phyloP scores from a whole-genome alignment of 2,329 filamentous ascomycete genomes.

The Sclerotinia trifoliorum region DNA sequence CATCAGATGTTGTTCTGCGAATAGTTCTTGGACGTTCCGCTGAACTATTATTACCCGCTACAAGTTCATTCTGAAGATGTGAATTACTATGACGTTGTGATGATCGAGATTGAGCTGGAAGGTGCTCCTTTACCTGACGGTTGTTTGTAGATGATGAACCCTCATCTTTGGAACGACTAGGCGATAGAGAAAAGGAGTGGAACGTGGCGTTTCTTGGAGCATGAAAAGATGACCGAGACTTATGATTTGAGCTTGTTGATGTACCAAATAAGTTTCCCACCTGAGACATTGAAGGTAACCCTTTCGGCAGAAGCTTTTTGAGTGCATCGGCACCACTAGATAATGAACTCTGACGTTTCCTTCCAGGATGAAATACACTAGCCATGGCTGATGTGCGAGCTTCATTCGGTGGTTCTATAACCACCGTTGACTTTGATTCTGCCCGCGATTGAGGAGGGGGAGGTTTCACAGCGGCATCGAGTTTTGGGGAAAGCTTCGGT shows the following conservation, averaged over 20 bases:
- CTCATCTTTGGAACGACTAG: slow-evolving; percentile 12
- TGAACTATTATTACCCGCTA: slow-evolving; percentile 10
- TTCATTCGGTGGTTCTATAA: slow-evolving; percentile 34
- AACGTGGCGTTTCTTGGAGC: slow-evolving; percentile 16
- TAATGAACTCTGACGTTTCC: slow-evolving; percentile 48
- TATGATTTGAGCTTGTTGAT: slow-evolving; percentile 30
- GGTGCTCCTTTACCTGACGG: neutral
- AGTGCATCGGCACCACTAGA: slow-evolving; percentile 58
- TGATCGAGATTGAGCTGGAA: neutral
- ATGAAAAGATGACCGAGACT: slow-evolving; percentile 23
- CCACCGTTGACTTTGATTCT: slow-evolving; percentile 43
- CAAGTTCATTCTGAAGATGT: slow-evolving; percentile 20
- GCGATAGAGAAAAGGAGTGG: slow-evolving; percentile 7
- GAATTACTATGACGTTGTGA: slow-evolving; percentile 25
- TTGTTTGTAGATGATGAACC: neutral
- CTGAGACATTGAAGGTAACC: slow-evolving; percentile 49
- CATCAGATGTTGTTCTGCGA: slow-evolving; percentile 68
- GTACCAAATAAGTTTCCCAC: slow-evolving; percentile 37
- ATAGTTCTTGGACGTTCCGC: slow-evolving; percentile 40
- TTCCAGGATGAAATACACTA: slow-evolving; percentile 47
- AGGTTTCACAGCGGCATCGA: slow-evolving; percentile 15
- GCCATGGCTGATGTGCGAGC: slow-evolving; percentile 45
- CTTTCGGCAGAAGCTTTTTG: slow-evolving; percentile 54
- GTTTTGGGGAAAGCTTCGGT: slow-evolving; percentile 33
- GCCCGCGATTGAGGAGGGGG: slow-evolving; percentile 45